Base-by-base conservation (phyloP, 2,329 filamentous ascomycete genomes). In the Onygenales sp. region DNA sequence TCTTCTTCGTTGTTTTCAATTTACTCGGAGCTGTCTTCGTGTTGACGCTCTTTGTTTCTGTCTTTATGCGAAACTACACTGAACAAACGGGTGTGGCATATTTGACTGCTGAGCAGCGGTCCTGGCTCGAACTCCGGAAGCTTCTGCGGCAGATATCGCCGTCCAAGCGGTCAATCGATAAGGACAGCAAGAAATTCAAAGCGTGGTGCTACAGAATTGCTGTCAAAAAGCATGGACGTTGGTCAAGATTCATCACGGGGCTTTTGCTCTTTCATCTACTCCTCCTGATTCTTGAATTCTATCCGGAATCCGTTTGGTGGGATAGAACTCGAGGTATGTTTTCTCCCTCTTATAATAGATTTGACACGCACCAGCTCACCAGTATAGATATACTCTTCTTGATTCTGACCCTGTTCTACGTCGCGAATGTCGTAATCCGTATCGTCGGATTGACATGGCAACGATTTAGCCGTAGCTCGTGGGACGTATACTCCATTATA, bases 51-150 rank as follows among this genome's bases (percentile, higher is more conserved):
- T 98, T 98, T 69, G 94, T 98, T 47, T 97, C 93, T 53, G 93
- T 98, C 56, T 98, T 98, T 69, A 98, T 98, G 93, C 88, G 93
- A 56, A 98, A 96, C 68, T 98, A 98, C 70, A 98, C 93, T 0
- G 93, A 98, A 70, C 91, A 97, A 70, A 98, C 93, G 0, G 93
- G 93, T 1, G 93, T 98, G 43, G 93, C 93, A 2, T 98, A 92
- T 67, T 75, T 98, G 62, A 98, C 93, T 1, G 86, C 91, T 0
- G 93, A 98, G 63, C 93, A 98, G 67, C 85, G 93, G 61, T 95
- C 92, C 0, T 98, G 93, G 93, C 80, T 98, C 11, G 93, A 98
- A 68, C 72, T 98, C 60, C 82, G 93, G 54, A 98, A 98, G 70
- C 77, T 96, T 27, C 75, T 98, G 40, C 82, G 88, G 50, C 93